A percentile compares a stretch with the other conserved stretches of the same genome.
These are phyloP conservation scores for Mucor saturninus DNA, from an alignment of 371 early-diverging fungal genomes.

Conservation along the genomic window DNA sequence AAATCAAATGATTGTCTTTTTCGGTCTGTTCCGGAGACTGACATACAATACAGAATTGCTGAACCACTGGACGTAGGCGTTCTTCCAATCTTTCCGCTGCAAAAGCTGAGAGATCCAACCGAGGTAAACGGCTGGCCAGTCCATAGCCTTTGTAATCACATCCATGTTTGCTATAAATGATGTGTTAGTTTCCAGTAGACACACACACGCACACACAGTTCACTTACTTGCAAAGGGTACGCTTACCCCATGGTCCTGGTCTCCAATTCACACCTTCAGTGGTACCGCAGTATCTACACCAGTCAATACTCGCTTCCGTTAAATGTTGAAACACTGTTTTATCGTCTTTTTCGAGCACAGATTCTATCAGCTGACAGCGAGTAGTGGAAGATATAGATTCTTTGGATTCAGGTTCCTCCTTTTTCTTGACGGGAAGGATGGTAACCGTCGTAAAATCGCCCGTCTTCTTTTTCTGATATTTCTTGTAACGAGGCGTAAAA, in stretches of 20 bases:
- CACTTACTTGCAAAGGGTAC: slow-evolving; percentile 73
- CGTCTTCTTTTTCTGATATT: slow-evolving; percentile 7
- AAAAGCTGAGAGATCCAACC: slow-evolving; percentile 76
- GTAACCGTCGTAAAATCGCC: not conserved
- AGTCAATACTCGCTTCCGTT: slow-evolving; percentile 51
- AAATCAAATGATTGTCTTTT: slow-evolving; percentile 15
- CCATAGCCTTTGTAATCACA: slow-evolving; percentile 91
- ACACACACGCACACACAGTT: too few relatives aligned
- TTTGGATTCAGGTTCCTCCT: slow-evolving; percentile 13
- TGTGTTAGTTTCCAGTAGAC: too few relatives aligned
- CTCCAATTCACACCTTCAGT: slow-evolving; percentile 77
- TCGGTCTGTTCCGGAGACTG: slow-evolving; percentile 38
- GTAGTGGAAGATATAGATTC: slow-evolving; percentile 2
- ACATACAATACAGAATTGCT: slow-evolving; percentile 56
- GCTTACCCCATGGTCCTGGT: slow-evolving; percentile 80
- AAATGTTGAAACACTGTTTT: slow-evolving; percentile 54
- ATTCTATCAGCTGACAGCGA: slow-evolving; percentile 21
- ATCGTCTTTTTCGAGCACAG: not conserved
- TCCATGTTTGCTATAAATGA: slow-evolving; percentile 71
- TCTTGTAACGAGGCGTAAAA: not conserved
- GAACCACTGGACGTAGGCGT: slow-evolving; percentile 77
- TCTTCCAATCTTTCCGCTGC: slow-evolving; percentile 68
- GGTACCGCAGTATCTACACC: slow-evolving; percentile 81
- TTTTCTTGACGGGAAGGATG: not conserved
- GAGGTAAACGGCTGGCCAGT: slow-evolving; percentile 79